Evolutionary conservation across 768 basidiomycete genomes (phyloP).

Genomic region (Kondoa malvinella): DNA sequence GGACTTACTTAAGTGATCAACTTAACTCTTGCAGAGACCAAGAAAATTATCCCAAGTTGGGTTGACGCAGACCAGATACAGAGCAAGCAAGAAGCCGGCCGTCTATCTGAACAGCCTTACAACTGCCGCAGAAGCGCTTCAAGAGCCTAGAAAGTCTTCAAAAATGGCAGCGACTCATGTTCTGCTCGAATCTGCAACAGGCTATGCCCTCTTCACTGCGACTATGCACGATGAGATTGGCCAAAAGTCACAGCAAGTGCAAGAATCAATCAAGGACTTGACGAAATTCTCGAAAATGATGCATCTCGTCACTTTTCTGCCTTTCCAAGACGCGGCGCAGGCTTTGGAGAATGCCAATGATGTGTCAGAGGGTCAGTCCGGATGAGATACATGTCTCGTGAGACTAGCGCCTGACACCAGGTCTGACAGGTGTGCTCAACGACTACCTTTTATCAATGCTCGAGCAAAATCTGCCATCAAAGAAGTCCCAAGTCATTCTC

Average conservation of each 20-base stretch:
- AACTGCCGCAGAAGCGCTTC: too few relatives aligned
- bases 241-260: constrained; percentile 55
- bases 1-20: too few relatives aligned
- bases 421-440: constrained; percentile 54
- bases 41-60: too few relatives aligned
- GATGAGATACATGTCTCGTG: neutral
- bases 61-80: too few relatives aligned
- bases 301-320: constrained; percentile 69
- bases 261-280: constrained; percentile 71
- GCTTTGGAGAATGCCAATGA: constrained; percentile 83
- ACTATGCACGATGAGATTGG: constrained; percentile 77
- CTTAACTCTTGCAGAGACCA: too few relatives aligned
- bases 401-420: neutral
- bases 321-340: constrained; percentile 60
- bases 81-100: too few relatives aligned
- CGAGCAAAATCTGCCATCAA: constrained; percentile 64
- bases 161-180: constrained; percentile 3
- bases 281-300: constrained; percentile 86
- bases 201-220: constrained; percentile 32
- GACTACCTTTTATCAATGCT: constrained; percentile 66
- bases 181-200: constrained; percentile 9
- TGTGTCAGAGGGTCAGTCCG: constrained; percentile 69
- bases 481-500: constrained; percentile 45
- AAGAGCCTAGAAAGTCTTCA: too few relatives aligned
- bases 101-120: too few relatives aligned